These are phyloP conservation scores for Torulaspora maleeae DNA, from an alignment of 805 yeast genomes.

Conservation along the genomic window DNA sequence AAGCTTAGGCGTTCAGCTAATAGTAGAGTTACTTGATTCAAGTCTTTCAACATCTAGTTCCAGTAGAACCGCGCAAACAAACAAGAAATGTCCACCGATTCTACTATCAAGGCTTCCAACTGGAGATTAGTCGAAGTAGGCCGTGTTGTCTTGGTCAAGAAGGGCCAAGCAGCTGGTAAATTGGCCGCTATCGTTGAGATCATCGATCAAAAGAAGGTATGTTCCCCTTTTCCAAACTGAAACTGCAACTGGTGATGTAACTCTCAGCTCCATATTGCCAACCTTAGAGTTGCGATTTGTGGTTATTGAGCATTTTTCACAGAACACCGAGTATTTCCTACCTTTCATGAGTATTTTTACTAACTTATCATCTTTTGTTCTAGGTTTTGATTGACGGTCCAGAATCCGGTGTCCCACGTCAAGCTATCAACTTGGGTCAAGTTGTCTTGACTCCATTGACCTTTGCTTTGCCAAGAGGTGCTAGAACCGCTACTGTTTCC, in stretches of 20 bases:
- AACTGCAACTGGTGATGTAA: background rate
- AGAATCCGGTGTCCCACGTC: conserved; percentile 81
- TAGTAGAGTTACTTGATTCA: background rate
- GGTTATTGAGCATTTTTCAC: too few relatives aligned
- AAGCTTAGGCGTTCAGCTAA: conserved; percentile 1
- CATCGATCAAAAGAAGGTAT: conserved; percentile 98
- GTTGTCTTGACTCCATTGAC: conserved; percentile 92
- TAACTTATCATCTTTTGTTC: conserved; percentile 12
- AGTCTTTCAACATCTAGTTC: conserved; percentile 1
- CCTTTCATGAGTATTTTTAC: conserved; percentile 4
- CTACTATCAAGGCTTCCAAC: conserved; percentile 91
- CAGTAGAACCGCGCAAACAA: conserved; percentile 14
- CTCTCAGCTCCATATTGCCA: background rate
- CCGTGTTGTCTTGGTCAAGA: conserved; percentile 92
- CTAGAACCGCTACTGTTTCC: conserved; percentile 76
- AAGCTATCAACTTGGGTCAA: conserved; percentile 80
- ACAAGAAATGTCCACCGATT: conserved; percentile 55
- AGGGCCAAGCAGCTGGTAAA: conserved; percentile 67
- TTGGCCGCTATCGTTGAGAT: conserved; percentile 97
- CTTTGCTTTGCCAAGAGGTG: conserved; percentile 89
- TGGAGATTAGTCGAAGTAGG: conserved; percentile 99
- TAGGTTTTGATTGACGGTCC: conserved; percentile 97
- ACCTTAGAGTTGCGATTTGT: background rate
- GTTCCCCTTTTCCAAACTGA: conserved; percentile 32
- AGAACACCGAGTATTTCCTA: background rate